phyloP scores from a whole-genome alignment of 495 filamentous ascomycete genomes.

The Hypoxylon fragiforme region DNA sequence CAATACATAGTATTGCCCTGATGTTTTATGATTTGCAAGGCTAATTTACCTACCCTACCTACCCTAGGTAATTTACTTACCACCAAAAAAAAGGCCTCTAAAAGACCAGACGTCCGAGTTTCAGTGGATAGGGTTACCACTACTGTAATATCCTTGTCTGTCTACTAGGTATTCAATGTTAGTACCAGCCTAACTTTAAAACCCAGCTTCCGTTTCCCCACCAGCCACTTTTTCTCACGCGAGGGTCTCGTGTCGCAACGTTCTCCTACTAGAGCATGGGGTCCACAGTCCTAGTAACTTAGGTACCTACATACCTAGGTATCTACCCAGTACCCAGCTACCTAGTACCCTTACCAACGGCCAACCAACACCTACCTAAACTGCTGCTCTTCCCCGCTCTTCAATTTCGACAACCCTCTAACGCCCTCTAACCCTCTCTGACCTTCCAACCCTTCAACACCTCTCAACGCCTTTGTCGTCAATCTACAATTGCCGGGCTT shows the following conservation, averaged over 20 bases:
- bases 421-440: constrained; percentile 15
- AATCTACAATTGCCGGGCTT: constrained; percentile 29
- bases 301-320: no score
- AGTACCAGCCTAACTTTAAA: constrained; percentile 34
- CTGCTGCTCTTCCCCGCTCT: constrained; percentile 31
- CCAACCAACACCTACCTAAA: constrained; percentile 16
- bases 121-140: constrained; percentile 31
- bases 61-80: no score
- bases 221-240: constrained; percentile 35
- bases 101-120: constrained; percentile 18
- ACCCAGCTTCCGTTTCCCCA: constrained; percentile 36
- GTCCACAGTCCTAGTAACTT: background rate
- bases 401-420: constrained; percentile 15
- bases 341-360: constrained; percentile 4
- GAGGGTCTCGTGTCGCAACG: constrained; percentile 36
- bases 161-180: no score
- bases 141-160: constrained; percentile 30
- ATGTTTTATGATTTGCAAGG: constrained; percentile 20
- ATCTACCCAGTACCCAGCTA: no score
- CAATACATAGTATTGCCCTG: background rate
- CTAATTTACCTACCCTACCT: constrained; percentile 3
- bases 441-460: no score
- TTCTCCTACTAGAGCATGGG: constrained; percentile 25
- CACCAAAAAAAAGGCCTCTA: constrained; percentile 18
- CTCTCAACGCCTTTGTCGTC: constrained; percentile 18